Percentiles rank a stretch among this genome's conserved stretches.
Conservation (phyloP, 345 rosid species). For the Citrus inodora region DNA sequence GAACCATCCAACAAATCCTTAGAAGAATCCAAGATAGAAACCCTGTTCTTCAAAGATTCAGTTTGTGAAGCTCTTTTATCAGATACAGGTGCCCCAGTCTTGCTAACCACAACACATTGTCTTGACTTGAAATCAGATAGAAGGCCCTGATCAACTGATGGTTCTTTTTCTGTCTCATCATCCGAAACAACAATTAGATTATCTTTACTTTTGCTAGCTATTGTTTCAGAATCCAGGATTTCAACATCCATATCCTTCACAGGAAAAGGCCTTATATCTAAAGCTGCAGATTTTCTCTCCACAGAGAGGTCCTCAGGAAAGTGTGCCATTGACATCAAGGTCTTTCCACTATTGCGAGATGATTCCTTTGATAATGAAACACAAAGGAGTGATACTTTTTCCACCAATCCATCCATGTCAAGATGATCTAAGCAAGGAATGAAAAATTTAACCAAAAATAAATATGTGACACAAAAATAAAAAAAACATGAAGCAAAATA, state of each 20-base stretch:
- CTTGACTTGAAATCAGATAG: conserved; percentile 29
- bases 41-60: conserved; percentile 29
- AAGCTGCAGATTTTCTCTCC: conserved; percentile 20
- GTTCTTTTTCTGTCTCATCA: conserved; percentile 49
- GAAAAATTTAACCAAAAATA: neutral
- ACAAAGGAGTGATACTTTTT: conserved; percentile 60
- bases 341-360: conserved; percentile 20
- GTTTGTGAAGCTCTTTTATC: conserved; percentile 32
- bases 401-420: conserved; percentile 55
- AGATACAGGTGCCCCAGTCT: conserved; percentile 27
- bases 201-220: conserved; percentile 23
- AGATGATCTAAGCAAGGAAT: conserved; percentile 47
- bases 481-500: neutral
- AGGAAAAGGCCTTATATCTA: conserved; percentile 25
- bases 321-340: conserved; percentile 21
- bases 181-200: conserved; percentile 48
- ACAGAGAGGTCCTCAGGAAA: conserved; percentile 21
- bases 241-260: conserved; percentile 35
- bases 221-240: conserved; percentile 26
- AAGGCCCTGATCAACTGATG: conserved; percentile 27
- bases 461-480: neutral
- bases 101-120: conserved; percentile 23
- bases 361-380: conserved; percentile 45
- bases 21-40: conserved; percentile 27
- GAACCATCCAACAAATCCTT: conserved; percentile 28